These are phyloP conservation scores for Ensete ventricosum DNA, from an alignment of 176 grass and related monocot genomes.

Conservation along the genomic window DNA sequence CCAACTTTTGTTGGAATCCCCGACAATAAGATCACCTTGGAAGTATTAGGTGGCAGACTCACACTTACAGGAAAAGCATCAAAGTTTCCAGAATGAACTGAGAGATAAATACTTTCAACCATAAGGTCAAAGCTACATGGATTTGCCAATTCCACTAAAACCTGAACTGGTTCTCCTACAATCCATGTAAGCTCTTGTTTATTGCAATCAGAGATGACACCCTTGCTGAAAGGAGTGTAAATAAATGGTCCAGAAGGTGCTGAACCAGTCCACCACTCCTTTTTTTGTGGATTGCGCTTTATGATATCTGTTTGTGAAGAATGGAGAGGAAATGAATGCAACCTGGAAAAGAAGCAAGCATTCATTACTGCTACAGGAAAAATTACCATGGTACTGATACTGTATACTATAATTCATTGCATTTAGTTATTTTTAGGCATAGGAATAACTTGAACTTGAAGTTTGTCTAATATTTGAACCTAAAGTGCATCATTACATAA, in stretches of 20 bases:
- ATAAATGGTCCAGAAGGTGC: slow-evolving; percentile 95
- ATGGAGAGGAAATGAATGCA: slow-evolving; percentile 93
- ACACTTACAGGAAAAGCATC: slow-evolving; percentile 94
- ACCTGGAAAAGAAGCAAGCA: slow-evolving; percentile 34
- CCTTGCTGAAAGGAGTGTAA: slow-evolving; percentile 95
- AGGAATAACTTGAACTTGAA: neutral
- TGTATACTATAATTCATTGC: neutral
- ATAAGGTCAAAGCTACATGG: slow-evolving; percentile 92
- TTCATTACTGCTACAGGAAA: neutral
- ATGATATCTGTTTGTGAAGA: slow-evolving; percentile 90
- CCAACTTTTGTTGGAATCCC: slow-evolving; percentile 90
- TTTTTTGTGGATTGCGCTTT: slow-evolving; percentile 81
- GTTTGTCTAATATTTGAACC: too few relatives aligned
- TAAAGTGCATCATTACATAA: too few relatives aligned
- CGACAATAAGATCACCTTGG: slow-evolving; percentile 82
- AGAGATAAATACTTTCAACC: slow-evolving; percentile 97
- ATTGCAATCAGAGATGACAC: slow-evolving; percentile 28
- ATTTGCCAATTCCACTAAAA: slow-evolving; percentile 98
- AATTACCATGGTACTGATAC: neutral
- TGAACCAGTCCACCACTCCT: slow-evolving; percentile 93
- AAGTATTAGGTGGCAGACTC: slow-evolving; percentile 80
- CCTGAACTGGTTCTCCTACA: slow-evolving; percentile 90
- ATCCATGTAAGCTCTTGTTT: slow-evolving; percentile 92
- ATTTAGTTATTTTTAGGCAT: neutral
- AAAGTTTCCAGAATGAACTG: slow-evolving; percentile 94